Percentiles rank a stretch among this genome's conserved stretches.
These are phyloP conservation scores for Wickerhamomyces chaumierensis DNA, from an alignment of 805 yeast species.

Conservation along the genomic window DNA sequence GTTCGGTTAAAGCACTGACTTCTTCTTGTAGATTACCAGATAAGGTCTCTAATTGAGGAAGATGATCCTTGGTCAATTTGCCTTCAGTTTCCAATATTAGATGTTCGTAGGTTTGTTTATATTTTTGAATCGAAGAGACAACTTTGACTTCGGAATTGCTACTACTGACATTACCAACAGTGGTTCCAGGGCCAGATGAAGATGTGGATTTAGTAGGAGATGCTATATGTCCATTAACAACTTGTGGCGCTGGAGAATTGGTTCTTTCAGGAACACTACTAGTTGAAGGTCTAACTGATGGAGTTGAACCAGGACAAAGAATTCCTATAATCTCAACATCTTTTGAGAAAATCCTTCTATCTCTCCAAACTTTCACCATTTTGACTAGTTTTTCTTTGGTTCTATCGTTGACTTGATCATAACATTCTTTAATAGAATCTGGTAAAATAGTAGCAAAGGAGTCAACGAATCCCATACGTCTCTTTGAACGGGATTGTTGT, in stretches of 20 bases:
- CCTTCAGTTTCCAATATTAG: neutral
- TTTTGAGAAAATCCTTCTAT: slow-evolving; percentile 32
- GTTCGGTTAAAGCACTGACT: neutral
- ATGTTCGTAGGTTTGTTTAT: neutral
- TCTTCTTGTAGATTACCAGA: neutral
- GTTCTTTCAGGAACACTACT: neutral
- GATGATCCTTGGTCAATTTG: neutral
- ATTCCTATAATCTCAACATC: slow-evolving; percentile 8
- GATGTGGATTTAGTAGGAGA: neutral
- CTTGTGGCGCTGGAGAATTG: neutral
- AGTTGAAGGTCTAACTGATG: neutral
- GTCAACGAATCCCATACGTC: slow-evolving; percentile 42
- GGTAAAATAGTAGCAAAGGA: slow-evolving; percentile 46
- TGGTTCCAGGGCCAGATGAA: neutral
- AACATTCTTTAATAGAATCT: slow-evolving; percentile 22
- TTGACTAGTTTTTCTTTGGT: slow-evolving; percentile 30
- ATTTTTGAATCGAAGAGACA: neutral
- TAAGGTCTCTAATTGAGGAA: neutral
- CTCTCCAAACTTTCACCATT: slow-evolving; percentile 46
- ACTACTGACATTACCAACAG: neutral
- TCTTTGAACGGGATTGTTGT: slow-evolving; percentile 61
- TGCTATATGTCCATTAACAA: neutral
- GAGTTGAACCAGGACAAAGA: neutral
- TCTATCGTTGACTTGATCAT: slow-evolving; percentile 7
- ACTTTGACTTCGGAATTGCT: neutral